phyloP scores from a whole-genome alignment of 352 stramenopile genomes.

The Phytophthora citrophthora region DNA sequence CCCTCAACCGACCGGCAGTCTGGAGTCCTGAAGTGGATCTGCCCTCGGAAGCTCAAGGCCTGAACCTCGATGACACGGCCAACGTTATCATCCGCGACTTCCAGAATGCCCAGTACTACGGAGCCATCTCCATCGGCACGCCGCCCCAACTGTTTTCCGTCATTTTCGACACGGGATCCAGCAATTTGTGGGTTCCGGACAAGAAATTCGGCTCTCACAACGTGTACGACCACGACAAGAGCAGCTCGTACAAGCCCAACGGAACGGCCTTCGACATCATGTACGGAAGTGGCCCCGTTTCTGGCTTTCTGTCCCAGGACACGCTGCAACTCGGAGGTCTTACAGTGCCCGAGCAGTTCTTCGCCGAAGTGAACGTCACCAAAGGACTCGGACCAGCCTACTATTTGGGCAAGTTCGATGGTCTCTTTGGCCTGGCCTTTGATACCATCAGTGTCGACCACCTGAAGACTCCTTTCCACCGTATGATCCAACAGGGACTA shows the following conservation, averaged over 20 bases:
- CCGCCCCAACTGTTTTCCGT: conserved; percentile 93
- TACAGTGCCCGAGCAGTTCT: conserved; percentile 85
- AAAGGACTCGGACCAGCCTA: conserved; percentile 95
- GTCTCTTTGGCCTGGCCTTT: conserved; percentile 97
- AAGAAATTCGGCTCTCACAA: conserved; percentile 72
- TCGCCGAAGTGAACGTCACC: conserved; percentile 96
- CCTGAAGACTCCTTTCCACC: conserved; percentile 94
- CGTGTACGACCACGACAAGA: conserved; percentile 91
- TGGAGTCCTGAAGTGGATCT: conserved; percentile 47
- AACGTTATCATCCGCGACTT: conserved; percentile 91
- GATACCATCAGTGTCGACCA: conserved; percentile 93
- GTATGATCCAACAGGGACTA: conserved; percentile 89
- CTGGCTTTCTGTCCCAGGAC: conserved; percentile 93
- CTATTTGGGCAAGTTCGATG: conserved; percentile 97
- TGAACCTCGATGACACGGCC: conserved; percentile 16
- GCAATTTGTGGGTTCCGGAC: conserved; percentile 96
- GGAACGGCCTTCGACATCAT: conserved; percentile 95
- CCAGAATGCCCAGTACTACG: conserved; percentile 96
- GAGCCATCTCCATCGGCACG: conserved; percentile 90
- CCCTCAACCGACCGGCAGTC: conserved; percentile 41
- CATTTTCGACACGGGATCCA: conserved; percentile 98
- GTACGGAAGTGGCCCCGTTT: conserved; percentile 95
- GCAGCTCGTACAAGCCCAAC: conserved; percentile 90
- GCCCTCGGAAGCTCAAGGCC: neutral
- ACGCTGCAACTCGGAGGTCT: conserved; percentile 70